A percentile compares a stretch with the other conserved stretches of the same genome.
These are phyloP conservation scores for Colletotrichum orchidophilum DNA, from an alignment of 2,329 filamentous ascomycete species.

Conservation along the genomic window DNA sequence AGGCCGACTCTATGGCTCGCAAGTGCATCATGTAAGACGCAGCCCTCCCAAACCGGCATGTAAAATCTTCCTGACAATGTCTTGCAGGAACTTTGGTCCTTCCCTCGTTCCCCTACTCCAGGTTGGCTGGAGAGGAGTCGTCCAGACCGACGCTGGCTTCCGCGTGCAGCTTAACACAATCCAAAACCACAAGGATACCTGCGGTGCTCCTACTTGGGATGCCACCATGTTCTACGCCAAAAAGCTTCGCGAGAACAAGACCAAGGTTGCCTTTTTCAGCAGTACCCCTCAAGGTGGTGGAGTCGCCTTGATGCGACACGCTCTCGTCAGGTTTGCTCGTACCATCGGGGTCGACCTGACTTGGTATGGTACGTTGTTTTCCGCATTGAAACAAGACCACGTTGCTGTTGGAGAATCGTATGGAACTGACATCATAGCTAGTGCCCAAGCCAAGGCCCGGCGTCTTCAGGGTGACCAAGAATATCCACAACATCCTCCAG, in stretches of 20 bases:
- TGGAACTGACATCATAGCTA: conserved; percentile 37
- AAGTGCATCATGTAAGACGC: conserved; percentile 77
- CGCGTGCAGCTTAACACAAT: conserved; percentile 67
- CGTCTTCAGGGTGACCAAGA: conserved; percentile 86
- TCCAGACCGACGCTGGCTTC: conserved; percentile 76
- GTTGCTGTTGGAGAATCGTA: conserved; percentile 6
- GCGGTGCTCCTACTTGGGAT: conserved; percentile 70
- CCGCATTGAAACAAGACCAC: neutral
- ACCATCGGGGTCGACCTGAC: conserved; percentile 73
- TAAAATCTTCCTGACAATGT: neutral
- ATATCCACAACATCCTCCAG: conserved; percentile 88
- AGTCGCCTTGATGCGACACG: conserved; percentile 84
- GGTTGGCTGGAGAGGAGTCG: conserved; percentile 73
- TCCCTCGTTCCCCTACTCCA: conserved; percentile 74
- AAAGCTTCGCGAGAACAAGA: conserved; percentile 69
- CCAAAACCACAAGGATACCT: conserved; percentile 69
- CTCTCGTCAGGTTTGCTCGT: conserved; percentile 76
- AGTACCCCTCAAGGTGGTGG: conserved; percentile 84
- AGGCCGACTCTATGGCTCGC: conserved; percentile 82
- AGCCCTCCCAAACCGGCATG: neutral
- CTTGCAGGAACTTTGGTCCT: conserved; percentile 74
- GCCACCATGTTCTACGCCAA: conserved; percentile 70
- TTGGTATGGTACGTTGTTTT: conserved; percentile 69
- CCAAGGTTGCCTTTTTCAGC: conserved; percentile 81
- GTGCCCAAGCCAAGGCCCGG: conserved; percentile 83